Evolutionary conservation across 1,284 basidiomycete species (phyloP).

Genomic region (Ceratorhiza oryzae-sativae): DNA sequence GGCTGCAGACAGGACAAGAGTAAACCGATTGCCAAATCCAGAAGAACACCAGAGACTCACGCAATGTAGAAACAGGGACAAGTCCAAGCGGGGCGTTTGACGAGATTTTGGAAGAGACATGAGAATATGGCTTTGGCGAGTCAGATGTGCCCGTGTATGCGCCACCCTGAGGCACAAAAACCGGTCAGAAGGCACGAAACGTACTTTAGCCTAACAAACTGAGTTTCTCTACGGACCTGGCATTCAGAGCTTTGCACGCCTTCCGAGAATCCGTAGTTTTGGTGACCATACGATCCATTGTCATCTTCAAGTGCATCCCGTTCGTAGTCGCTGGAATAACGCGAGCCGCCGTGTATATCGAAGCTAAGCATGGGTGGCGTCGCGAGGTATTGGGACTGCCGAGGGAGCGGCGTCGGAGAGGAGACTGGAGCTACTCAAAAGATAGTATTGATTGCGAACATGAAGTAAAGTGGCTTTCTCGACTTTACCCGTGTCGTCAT

Average conservation of each 20-base stretch:
- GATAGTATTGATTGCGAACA: neutral
- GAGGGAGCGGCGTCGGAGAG: constrained; percentile 33
- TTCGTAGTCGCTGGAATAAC: neutral
- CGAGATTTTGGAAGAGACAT: no score
- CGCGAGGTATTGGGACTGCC: neutral
- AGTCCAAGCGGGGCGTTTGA: neutral
- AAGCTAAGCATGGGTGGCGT: neutral
- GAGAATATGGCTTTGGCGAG: neutral
- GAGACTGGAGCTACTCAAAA: neutral
- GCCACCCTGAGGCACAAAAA: neutral
- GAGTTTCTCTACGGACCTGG: neutral
- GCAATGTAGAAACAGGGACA: constrained; percentile 40
- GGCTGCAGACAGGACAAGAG: constrained; percentile 58
- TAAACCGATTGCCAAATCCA: no score
- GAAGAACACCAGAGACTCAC: neutral
- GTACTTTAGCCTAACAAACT: neutral
- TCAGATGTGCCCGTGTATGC: constrained; percentile 11
- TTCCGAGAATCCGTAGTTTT: neutral
- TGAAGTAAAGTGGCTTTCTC: neutral
- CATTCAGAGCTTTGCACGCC: neutral
- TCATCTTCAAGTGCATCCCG: neutral
- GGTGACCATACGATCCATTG: neutral
- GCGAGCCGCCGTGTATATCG: neutral
- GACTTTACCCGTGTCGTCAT: neutral
- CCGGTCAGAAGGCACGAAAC: no score